These are phyloP conservation scores for Pythium scleroteichum DNA, from an alignment of 352 stramenopile genomes.

Conservation along the genomic window DNA sequence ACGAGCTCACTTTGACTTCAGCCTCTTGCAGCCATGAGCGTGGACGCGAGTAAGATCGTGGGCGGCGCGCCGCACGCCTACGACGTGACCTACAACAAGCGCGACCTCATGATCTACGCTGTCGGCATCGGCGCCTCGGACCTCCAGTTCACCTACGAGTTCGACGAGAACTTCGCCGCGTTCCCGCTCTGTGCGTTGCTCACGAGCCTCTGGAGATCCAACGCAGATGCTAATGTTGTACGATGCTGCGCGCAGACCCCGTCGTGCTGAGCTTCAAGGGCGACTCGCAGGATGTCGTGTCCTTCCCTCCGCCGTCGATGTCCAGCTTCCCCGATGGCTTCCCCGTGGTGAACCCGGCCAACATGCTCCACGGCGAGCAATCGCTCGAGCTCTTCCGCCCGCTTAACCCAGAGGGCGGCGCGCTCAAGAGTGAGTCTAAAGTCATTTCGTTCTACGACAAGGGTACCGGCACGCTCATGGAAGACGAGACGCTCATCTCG, in stretches of 20 bases:
- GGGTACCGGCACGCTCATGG: conserved; percentile 80
- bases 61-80: conserved; percentile 48
- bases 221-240: neutral
- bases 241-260: conserved; percentile 40
- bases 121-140: conserved; percentile 85
- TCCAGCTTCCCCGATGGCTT: conserved; percentile 62
- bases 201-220: neutral
- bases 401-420: conserved; percentile 56
- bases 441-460: conserved; percentile 87
- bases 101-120: conserved; percentile 89
- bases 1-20: conserved; percentile 1
- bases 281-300: conserved; percentile 82
- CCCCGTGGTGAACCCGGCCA: conserved; percentile 74
- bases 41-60: conserved; percentile 71
- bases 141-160: conserved; percentile 90
- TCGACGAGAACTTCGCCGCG: conserved; percentile 76
- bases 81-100: conserved; percentile 82
- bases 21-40: conserved; percentile 38
- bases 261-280: conserved; percentile 89
- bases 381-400: conserved; percentile 79
- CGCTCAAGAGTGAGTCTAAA: conserved; percentile 57
- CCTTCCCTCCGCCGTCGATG: conserved; percentile 80
- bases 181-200: conserved; percentile 76
- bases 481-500: conserved; percentile 81
- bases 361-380: conserved; percentile 87